phyloP scores from a whole-genome alignment of 1,284 basidiomycete species.

The Lentinula novae-zelandiae region DNA sequence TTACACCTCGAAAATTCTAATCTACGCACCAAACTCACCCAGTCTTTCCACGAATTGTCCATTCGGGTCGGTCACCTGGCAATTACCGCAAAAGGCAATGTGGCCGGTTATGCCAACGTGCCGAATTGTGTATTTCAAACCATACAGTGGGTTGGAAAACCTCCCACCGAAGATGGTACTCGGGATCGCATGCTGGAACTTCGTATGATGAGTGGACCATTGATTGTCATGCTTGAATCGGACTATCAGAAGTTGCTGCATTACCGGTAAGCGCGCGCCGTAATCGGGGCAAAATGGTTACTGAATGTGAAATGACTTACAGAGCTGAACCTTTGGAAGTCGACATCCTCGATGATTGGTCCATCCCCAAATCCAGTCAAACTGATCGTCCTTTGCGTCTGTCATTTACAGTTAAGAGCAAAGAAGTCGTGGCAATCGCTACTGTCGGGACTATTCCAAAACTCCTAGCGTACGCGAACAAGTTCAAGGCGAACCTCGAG shows the following conservation, averaged over 20 bases:
- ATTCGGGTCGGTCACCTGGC: constrained; percentile 62
- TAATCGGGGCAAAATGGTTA: background rate
- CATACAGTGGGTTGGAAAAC: constrained; percentile 48
- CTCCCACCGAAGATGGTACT: constrained; percentile 25
- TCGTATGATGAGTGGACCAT: constrained; percentile 69
- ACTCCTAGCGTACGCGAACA: constrained; percentile 67
- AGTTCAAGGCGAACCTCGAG: constrained; percentile 69
- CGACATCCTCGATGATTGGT: constrained; percentile 83
- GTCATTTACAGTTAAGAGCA: constrained; percentile 73
- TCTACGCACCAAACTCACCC: constrained; percentile 59
- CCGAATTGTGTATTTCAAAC: constrained; percentile 78
- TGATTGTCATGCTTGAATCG: constrained; percentile 69
- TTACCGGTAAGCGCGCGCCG: constrained; percentile 58
- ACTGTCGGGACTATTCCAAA: constrained; percentile 76
- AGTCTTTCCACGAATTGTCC: constrained; percentile 56
- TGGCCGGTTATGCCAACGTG: constrained; percentile 68
- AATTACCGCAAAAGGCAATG: constrained; percentile 66
- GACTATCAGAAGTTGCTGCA: constrained; percentile 75
- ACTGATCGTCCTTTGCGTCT: constrained; percentile 63
- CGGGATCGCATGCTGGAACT: constrained; percentile 65
- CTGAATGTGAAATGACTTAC: constrained; percentile 1
- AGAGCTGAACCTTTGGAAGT: constrained; percentile 80
- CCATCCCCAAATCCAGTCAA: constrained; percentile 36
- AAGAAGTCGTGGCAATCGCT: constrained; percentile 65
- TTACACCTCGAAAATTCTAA: constrained; percentile 61